Conservation (phyloP, 2,329 filamentous ascomycete species). For the Aspergillus brasiliensis region DNA sequence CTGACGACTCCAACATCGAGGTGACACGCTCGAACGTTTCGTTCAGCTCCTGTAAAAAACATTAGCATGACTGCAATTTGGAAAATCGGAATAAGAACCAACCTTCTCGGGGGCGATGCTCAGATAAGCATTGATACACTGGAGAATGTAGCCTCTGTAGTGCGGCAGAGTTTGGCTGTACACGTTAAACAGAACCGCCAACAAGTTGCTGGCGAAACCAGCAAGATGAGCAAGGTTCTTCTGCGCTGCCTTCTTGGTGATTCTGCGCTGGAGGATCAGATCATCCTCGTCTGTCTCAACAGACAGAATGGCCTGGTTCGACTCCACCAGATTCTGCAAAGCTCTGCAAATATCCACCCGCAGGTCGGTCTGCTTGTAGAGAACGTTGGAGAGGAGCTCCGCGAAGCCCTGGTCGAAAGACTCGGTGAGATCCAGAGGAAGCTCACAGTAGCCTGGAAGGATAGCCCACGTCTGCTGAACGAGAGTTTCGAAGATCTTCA, state of each 20-base stretch:
- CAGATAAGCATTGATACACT: constrained; percentile 92
- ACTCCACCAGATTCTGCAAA: constrained; percentile 85
- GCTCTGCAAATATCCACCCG: constrained; percentile 84
- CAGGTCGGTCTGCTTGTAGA: constrained; percentile 89
- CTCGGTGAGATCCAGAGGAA: constrained; percentile 75
- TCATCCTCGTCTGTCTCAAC: constrained; percentile 71
- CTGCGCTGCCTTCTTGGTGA: constrained; percentile 72
- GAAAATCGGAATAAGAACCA: constrained; percentile 11
- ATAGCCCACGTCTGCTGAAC: constrained; percentile 95
- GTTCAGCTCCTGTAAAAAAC: constrained; percentile 64
- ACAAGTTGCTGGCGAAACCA: constrained; percentile 78
- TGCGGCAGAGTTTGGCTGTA: constrained; percentile 96
- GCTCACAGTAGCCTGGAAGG: constrained; percentile 90
- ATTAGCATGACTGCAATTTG: neutral
- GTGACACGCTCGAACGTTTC: constrained; percentile 88
- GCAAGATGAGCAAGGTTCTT: constrained; percentile 83
- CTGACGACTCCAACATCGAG: constrained; percentile 74
- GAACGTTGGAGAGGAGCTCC: constrained; percentile 83
- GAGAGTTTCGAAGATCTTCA: constrained; percentile 96
- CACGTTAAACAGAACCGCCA: constrained; percentile 98
- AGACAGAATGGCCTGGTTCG: constrained; percentile 77
- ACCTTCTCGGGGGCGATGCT: constrained; percentile 75
- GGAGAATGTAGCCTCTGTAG: constrained; percentile 84
- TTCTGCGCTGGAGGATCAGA: constrained; percentile 73
- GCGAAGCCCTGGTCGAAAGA: constrained; percentile 87